Evolutionary conservation across 495 filamentous ascomycete species (phyloP).

Genomic region (Bacidia gigantensis): DNA sequence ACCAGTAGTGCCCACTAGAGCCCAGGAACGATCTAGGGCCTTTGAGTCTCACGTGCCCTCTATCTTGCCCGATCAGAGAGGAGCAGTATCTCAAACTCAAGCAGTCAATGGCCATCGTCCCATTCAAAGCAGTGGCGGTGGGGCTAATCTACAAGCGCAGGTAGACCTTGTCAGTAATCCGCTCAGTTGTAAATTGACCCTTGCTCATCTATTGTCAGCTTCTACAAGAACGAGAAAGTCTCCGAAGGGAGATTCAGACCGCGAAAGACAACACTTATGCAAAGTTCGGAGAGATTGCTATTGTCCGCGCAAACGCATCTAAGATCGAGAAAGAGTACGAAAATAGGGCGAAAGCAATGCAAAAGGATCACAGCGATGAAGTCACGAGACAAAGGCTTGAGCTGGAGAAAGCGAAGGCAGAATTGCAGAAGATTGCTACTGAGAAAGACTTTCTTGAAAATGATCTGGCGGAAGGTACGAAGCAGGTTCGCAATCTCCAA

Average conservation of each 20-base stretch:
- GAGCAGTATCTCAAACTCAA: not conserved
- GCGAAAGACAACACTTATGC: constrained; percentile 36
- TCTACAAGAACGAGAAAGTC: constrained; percentile 35
- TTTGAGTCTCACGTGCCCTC: not conserved
- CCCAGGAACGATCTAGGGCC: constrained; percentile 3
- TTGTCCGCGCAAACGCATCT: constrained; percentile 48
- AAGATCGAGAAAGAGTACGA: constrained; percentile 44
- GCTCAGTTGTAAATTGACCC: not conserved
- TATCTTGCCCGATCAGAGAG: not conserved
- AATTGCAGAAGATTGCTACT: constrained; percentile 47
- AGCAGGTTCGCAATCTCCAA: constrained; percentile 34
- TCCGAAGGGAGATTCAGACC: constrained; percentile 33
- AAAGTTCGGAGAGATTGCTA: constrained; percentile 54
- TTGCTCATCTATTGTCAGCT: constrained; percentile 26
- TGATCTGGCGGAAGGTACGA: constrained; percentile 45
- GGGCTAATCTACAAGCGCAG: constrained; percentile 24
- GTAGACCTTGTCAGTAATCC: constrained; percentile 22
- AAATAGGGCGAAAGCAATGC: constrained; percentile 33
- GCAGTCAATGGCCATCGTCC: no score
- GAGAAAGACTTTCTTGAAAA: constrained; percentile 53
- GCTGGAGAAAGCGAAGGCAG: constrained; percentile 39
- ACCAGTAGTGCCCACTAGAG: not conserved
- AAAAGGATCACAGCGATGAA: constrained; percentile 42
- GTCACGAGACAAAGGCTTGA: constrained; percentile 40
- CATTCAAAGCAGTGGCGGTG: constrained; percentile 1